A percentile compares a stretch with the other conserved stretches of the same genome.
phyloP scores from a whole-genome alignment of 176 grass and related monocot species.

The Rhynchospora breviuscula region DNA sequence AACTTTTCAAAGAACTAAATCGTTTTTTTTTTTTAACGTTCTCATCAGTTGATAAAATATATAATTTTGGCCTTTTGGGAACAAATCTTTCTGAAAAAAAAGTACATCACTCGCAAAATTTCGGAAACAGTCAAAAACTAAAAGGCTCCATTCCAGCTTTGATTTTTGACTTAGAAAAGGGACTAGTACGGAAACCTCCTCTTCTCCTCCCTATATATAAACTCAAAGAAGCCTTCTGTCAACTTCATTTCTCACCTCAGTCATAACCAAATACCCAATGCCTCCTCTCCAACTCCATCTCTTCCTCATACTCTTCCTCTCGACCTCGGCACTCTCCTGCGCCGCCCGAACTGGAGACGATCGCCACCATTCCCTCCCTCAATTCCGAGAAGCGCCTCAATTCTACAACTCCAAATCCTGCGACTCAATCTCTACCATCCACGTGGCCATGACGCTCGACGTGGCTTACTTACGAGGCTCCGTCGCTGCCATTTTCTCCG shows the following conservation, averaged over 20 bases:
- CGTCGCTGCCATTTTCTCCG: slow-evolving; percentile 56
- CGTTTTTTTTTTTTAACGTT: background rate
- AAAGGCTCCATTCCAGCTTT: slow-evolving; percentile 5
- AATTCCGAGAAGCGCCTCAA: slow-evolving; percentile 52
- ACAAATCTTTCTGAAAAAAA: background rate
- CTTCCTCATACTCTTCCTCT: slow-evolving; percentile 1
- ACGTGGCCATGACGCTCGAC: slow-evolving; percentile 79
- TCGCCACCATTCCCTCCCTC: background rate
- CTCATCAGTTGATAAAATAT: background rate
- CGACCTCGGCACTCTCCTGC: background rate
- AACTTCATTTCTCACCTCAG: background rate
- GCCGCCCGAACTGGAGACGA: background rate
- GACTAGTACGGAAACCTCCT: background rate
- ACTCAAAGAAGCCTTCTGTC: background rate
- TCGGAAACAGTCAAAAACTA: background rate
- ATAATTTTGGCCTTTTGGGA: background rate
- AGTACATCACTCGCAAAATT: background rate
- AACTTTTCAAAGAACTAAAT: background rate
- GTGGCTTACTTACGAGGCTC: slow-evolving; percentile 66
- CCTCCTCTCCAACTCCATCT: background rate
- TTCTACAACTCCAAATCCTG: slow-evolving; percentile 56
- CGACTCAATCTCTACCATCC: slow-evolving; percentile 24
- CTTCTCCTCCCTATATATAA: background rate
- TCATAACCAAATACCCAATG: background rate
- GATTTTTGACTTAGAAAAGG: background rate